Conservation (phyloP, 2,329 filamentous ascomycete genomes). For the Exophiala lecanii-corni region DNA sequence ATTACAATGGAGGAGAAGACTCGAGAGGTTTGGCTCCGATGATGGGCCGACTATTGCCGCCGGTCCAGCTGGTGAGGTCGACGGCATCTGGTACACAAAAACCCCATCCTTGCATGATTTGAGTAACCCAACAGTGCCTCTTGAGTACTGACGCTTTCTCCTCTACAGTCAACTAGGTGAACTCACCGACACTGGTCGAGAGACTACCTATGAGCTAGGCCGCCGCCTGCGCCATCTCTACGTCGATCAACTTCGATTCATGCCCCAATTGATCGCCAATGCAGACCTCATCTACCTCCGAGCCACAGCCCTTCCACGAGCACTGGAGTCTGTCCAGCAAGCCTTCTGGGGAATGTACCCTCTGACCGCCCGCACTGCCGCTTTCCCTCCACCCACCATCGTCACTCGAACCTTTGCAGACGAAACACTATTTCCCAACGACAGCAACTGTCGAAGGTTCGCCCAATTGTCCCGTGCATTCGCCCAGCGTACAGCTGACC, state of each 20-base stretch:
- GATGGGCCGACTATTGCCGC: constrained; percentile 66
- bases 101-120: no score
- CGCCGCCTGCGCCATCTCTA: constrained; percentile 66
- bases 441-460: constrained; percentile 68
- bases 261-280: constrained; percentile 55
- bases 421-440: constrained; percentile 78
- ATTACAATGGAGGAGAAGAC: constrained; percentile 62
- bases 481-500: constrained; percentile 64
- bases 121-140: background rate
- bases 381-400: constrained; percentile 61
- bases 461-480: constrained; percentile 65
- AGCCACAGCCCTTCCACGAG: constrained; percentile 68
- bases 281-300: constrained; percentile 66
- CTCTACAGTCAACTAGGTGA: constrained; percentile 50
- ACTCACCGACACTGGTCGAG: constrained; percentile 69
- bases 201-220: constrained; percentile 67
- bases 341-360: constrained; percentile 73
- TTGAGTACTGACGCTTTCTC: no score
- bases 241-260: constrained; percentile 67
- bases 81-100: constrained; percentile 76
- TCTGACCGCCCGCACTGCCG: constrained; percentile 41
- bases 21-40: constrained; percentile 74
- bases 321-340: constrained; percentile 73
- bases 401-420: constrained; percentile 61
- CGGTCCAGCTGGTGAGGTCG: constrained; percentile 65